These are phyloP conservation scores for Arabidopsis arenosa DNA, from an alignment of 345 rosid genomes.

Conservation along the genomic window DNA sequence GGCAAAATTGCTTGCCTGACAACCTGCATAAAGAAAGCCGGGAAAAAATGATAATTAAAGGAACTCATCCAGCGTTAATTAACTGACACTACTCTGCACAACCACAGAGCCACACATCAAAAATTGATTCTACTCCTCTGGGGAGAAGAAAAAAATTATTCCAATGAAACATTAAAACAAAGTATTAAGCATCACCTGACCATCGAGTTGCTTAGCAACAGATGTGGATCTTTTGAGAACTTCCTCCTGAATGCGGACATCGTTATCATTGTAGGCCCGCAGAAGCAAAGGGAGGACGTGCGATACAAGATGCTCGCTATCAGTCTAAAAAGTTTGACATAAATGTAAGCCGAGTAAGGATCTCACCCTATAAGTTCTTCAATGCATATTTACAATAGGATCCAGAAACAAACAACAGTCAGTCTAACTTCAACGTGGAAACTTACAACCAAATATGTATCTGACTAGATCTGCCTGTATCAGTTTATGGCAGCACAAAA, in stretches of 20 bases:
- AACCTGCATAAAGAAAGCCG: conserved; percentile 54
- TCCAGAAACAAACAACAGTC: conserved; percentile 11
- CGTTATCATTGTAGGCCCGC: conserved; percentile 93
- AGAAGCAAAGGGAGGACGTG: conserved; percentile 83
- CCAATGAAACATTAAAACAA: neutral
- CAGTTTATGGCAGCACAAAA: conserved; percentile 26
- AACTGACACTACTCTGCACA: neutral
- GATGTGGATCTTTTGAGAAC: conserved; percentile 73
- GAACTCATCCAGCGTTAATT: conserved; percentile 5
- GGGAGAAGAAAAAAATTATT: neutral
- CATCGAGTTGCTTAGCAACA: conserved; percentile 84
- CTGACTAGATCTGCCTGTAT: neutral
- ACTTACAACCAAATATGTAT: conserved; percentile 10
- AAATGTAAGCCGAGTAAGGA: conserved; percentile 17
- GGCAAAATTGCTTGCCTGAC: conserved; percentile 94
- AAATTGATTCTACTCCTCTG: neutral
- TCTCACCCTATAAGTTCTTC: neutral
- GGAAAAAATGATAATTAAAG: neutral
- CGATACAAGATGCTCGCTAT: conserved; percentile 67
- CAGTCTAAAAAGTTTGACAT: conserved; percentile 60
- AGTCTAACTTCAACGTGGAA: conserved; percentile 27
- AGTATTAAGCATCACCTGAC: conserved; percentile 62
- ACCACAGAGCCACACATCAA: conserved; percentile 8
- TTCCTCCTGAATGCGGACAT: conserved; percentile 96
- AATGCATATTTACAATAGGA: conserved; percentile 15